Evolutionary conservation across 225 moss, liverwort and hornwort species (phyloP).

Genomic region (Polytrichum commune): DNA sequence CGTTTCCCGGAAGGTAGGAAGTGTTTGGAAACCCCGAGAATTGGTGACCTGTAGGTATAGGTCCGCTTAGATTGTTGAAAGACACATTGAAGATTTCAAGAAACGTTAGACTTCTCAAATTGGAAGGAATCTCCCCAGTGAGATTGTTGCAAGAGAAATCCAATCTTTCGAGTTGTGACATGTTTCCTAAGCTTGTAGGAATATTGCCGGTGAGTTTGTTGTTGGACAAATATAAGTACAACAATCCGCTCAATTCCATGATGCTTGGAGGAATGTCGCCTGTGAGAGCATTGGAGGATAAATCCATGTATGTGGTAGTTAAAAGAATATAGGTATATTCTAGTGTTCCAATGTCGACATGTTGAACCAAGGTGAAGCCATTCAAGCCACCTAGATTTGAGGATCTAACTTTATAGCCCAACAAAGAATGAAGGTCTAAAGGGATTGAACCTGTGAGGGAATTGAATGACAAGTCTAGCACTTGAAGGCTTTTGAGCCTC

Average conservation of each 20-base stretch:
- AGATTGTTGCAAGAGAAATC: not conserved
- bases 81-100: conserved; percentile 8
- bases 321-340: not conserved
- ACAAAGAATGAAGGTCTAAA: not conserved
- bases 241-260: no score
- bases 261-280: not conserved
- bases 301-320: not conserved
- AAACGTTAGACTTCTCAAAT: not conserved
- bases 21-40: not conserved
- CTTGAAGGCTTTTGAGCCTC: conserved; percentile 1
- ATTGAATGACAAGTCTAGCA: conserved; percentile 11
- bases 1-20: conserved; percentile 3
- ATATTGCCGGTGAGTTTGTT: no score
- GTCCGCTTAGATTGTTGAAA: conserved; percentile 3
- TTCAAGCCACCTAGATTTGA: no score
- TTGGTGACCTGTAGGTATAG: not conserved
- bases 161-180: no score
- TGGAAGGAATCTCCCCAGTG: not conserved
- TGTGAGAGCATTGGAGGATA: no score
- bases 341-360: no score
- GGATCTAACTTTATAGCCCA: not conserved
- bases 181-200: no score
- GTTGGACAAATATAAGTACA: no score
- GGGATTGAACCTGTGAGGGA: not conserved
- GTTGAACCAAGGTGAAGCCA: no score